Base-by-base conservation (phyloP, 768 basidiomycete genomes). In the Russula griseocarnosa region DNA sequence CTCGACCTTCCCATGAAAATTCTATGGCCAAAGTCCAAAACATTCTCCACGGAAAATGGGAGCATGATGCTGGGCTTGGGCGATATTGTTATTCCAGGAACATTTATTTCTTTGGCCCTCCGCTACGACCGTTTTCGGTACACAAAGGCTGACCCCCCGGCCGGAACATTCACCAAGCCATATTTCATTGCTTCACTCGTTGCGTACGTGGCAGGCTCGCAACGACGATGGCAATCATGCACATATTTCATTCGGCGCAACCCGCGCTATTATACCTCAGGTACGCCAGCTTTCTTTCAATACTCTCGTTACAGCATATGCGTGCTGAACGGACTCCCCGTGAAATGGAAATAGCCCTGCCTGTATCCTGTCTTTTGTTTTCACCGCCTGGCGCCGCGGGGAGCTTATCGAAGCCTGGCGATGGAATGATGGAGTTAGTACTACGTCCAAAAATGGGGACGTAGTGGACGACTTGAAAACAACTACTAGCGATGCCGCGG, bases 1-100 rank as follows among this genome's bases (percentile, higher is more conserved):
- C 82, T 98, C 38, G 93, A 98, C 70, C 86, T 89, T 30, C 96
- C 96, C 22, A 95, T 98, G 77, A 98, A 97, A 76, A 80, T 98
- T 36, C 78, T 95, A 42, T 93, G 88, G 86, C 86, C 92, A 0
- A 92, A 90, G 71, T 86, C 86, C 1, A 65, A 84, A 24, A 60
- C 55, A 1, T 79, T 86, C 68, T 74, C 79, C 5, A 72, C 75
- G 6, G 78, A 73, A 5, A 74, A 79, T 32, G 92, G 92, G 5
- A 90, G 83, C 72, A 88, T 92, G 34, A 88, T 98, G 86, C 86
- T 98, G 34, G 96, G 96, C 2, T 79, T 98, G 1, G 95, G 95
- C 28, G 95, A 97, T 73, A 84, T 96, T 47, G 84, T 86, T 28
- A 74, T 85, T 49, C 85, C 84, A 0, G 82, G 82, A 26, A 78